Conservation (phyloP, 805 yeast genomes). For the Metschnikowia arizonensis region DNA sequence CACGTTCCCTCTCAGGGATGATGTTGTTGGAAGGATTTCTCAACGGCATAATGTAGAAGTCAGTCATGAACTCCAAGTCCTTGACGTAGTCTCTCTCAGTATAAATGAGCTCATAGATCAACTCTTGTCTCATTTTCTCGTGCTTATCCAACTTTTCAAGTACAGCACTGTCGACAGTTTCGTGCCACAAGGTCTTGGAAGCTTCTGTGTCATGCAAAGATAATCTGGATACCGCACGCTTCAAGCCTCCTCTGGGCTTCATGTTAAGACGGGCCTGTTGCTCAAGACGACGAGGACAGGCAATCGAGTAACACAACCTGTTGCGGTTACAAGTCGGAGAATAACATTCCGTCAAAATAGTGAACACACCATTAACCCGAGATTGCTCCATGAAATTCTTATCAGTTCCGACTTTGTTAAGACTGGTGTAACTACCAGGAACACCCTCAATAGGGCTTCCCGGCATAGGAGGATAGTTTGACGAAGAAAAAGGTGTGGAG, state of each 20-base stretch:
- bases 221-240: slow-evolving; percentile 65
- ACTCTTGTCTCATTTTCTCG: slow-evolving; percentile 91
- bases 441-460: slow-evolving; percentile 16
- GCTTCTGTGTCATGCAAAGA: slow-evolving; percentile 68
- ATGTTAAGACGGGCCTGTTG: slow-evolving; percentile 90
- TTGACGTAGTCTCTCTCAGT: slow-evolving; percentile 95
- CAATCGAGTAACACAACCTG: slow-evolving; percentile 84
- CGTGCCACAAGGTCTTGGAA: slow-evolving; percentile 87
- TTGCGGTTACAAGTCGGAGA: slow-evolving; percentile 95
- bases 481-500: slow-evolving; percentile 19
- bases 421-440: slow-evolving; percentile 16
- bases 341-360: slow-evolving; percentile 88
- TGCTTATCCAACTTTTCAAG: slow-evolving; percentile 74
- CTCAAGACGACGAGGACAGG: slow-evolving; percentile 92
- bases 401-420: slow-evolving; percentile 13
- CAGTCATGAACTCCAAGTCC: slow-evolving; percentile 88
- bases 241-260: slow-evolving; percentile 82
- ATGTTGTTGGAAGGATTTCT: slow-evolving; percentile 69
- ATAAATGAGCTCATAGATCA: slow-evolving; percentile 87
- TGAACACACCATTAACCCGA: slow-evolving; percentile 85
- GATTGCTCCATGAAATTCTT: slow-evolving; percentile 22
- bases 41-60: slow-evolving; percentile 89
- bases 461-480: slow-evolving; percentile 18
- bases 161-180: slow-evolving; percentile 76
- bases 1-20: slow-evolving; percentile 84